Percentiles rank a stretch among this genome's conserved stretches.
These are phyloP conservation scores for Leucocoprinus leucothites DNA, from an alignment of 768 basidiomycete species.

Conservation along the genomic window DNA sequence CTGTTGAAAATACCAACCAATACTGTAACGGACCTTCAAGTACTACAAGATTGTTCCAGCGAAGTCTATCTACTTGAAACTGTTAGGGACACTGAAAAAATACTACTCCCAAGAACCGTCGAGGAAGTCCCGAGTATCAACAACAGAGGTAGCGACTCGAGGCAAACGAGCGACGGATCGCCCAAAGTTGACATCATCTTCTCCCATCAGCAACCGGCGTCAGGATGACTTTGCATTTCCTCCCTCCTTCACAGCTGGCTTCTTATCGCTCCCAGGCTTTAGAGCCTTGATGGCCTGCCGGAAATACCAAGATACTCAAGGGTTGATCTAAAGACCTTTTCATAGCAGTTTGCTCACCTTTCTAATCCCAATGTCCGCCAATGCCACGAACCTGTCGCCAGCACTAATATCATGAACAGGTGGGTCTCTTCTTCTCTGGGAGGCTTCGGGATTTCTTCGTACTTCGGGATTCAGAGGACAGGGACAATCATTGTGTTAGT, in stretches of 20 bases:
- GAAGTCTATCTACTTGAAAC: no score
- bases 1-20: no score
- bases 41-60: no score
- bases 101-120: no score
- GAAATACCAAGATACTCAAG: neutral
- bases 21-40: no score
- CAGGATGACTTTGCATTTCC: slow-evolving; percentile 12
- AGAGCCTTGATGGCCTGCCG: neutral
- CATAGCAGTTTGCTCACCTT: neutral
- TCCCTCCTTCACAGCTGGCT: no score
- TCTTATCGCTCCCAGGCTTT: neutral
- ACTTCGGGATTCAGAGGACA: neutral
- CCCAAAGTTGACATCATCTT: no score
- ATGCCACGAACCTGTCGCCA: slow-evolving; percentile 9
- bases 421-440: neutral
- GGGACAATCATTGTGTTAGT: neutral
- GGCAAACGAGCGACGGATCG: no score
- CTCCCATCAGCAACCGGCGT: no score
- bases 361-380: slow-evolving; percentile 3
- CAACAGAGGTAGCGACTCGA: no score
- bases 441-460: neutral
- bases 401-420: slow-evolving; percentile 13
- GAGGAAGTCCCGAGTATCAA: no score
- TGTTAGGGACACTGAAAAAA: no score
- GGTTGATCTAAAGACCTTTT: neutral